These are phyloP conservation scores for Microbotryomycetes sp. DNA, from an alignment of 1,284 basidiomycete genomes.

Conservation along the genomic window DNA sequence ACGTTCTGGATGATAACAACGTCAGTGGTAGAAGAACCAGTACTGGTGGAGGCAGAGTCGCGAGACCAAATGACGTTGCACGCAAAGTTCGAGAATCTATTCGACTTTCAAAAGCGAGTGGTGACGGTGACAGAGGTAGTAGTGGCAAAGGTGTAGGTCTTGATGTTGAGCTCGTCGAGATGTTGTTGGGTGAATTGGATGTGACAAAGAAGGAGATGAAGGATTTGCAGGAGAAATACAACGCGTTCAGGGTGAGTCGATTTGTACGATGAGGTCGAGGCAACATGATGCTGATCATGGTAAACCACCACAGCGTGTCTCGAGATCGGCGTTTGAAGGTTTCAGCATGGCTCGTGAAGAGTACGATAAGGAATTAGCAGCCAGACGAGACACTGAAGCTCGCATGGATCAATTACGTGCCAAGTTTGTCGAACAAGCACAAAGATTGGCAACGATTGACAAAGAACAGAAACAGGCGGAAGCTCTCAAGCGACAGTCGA, in stretches of 20 bases:
- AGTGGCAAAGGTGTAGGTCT: conserved; percentile 59
- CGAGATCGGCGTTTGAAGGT: conserved; percentile 56
- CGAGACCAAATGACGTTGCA: conserved; percentile 17
- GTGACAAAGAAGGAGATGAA: conserved; percentile 58
- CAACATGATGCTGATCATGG: not conserved
- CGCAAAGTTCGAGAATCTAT: conserved; percentile 39
- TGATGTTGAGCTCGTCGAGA: conserved; percentile 66
- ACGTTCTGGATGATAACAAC: not conserved
- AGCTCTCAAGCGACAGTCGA: conserved; percentile 66
- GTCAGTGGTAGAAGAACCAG: conserved; percentile 4
- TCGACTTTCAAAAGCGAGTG: conserved; percentile 50
- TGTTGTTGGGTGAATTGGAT: conserved; percentile 63
- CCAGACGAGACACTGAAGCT: conserved; percentile 80
- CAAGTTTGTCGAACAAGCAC: conserved; percentile 81
- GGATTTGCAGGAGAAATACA: conserved; percentile 68
- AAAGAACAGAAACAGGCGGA: conserved; percentile 64
- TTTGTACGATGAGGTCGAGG: not conserved
- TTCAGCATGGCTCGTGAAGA: conserved; percentile 85
- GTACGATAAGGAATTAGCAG: conserved; percentile 81
- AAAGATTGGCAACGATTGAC: conserved; percentile 71
- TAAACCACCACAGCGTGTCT: conserved; percentile 37
- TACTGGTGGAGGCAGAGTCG: conserved; percentile 6
- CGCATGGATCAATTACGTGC: conserved; percentile 79
- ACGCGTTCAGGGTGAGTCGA: conserved; percentile 70
- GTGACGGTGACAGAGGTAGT: conserved; percentile 58